Conservation (phyloP, 805 yeast species). For the Cyberlindnera amylophila region DNA sequence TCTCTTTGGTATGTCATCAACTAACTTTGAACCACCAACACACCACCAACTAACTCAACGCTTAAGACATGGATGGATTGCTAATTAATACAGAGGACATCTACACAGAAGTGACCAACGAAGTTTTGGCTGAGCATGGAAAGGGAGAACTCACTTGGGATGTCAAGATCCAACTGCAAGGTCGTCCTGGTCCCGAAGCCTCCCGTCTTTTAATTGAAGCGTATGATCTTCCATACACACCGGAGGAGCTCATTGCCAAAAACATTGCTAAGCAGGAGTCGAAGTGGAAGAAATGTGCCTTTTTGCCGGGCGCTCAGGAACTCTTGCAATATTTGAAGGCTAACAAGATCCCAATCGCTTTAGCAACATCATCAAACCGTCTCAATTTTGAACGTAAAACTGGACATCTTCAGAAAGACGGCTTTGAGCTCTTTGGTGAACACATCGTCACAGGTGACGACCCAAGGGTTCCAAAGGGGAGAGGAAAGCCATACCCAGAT, state of each 20-base stretch:
- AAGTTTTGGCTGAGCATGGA: slow-evolving; percentile 60
- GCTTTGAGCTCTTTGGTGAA: slow-evolving; percentile 58
- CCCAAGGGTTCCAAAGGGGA: slow-evolving; percentile 71
- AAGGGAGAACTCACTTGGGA: slow-evolving; percentile 90
- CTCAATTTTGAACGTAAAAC: slow-evolving; percentile 71
- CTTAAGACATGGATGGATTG: slow-evolving; percentile 90
- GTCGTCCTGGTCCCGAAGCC: slow-evolving; percentile 74
- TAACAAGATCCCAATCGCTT: slow-evolving; percentile 69
- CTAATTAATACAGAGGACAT: slow-evolving; percentile 88
- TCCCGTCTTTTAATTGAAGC: slow-evolving; percentile 55
- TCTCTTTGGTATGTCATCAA: slow-evolving; percentile 58
- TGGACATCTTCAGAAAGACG: slow-evolving; percentile 50
- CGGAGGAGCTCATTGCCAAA: slow-evolving; percentile 55
- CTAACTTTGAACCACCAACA: not conserved
- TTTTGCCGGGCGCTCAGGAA: slow-evolving; percentile 84
- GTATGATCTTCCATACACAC: slow-evolving; percentile 62
- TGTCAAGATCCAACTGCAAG: slow-evolving; percentile 81
- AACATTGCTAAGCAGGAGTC: slow-evolving; percentile 46
- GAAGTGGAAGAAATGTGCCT: slow-evolving; percentile 60
- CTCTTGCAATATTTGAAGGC: slow-evolving; percentile 51
- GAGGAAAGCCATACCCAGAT: slow-evolving; percentile 93
- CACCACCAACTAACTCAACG: not conserved
- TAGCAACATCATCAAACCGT: slow-evolving; percentile 80
- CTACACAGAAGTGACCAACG: slow-evolving; percentile 75
- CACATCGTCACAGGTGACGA: slow-evolving; percentile 89